Conservation (phyloP, 208 protist species). For the Acanthamoeba divionensis region DNA sequence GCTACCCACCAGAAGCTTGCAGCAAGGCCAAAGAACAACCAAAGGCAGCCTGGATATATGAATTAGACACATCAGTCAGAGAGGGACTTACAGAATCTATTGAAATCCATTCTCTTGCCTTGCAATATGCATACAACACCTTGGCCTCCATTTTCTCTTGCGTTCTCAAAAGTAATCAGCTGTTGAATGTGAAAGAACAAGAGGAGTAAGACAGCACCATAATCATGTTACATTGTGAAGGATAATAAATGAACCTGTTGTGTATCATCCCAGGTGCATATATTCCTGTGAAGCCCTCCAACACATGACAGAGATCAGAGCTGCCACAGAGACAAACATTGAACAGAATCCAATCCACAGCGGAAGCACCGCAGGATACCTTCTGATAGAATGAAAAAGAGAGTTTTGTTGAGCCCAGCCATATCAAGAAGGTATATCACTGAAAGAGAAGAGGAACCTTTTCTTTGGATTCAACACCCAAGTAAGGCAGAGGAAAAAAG, state of each 20-base stretch:
- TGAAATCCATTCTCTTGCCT: no score
- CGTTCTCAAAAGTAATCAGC: background rate
- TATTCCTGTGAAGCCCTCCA: background rate
- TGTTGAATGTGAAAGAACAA: background rate
- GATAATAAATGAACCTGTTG: background rate
- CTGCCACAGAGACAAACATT: background rate
- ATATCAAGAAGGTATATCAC: no score
- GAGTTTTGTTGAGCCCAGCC: background rate
- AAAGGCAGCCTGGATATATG: no score
- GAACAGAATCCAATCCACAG: background rate
- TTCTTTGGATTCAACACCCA: background rate
- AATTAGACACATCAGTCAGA: no score
- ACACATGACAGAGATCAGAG: background rate
- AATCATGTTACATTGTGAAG: background rate
- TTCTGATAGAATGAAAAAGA: background rate
- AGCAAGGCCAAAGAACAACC: constrained; percentile 13
- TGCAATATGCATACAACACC: constrained; percentile 23
- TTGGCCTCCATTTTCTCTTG: background rate
- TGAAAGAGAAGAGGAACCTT: background rate
- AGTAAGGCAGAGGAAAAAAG: background rate
- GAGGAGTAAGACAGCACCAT: background rate
- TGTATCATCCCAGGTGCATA: background rate
- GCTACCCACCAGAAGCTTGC: constrained; percentile 39
- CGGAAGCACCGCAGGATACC: background rate
- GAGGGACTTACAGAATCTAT: no score